Evolutionary conservation across 768 basidiomycete species (phyloP), one percentile per base, ranked within the genome.

Genomic region (Boletus sensibilis): DNA sequence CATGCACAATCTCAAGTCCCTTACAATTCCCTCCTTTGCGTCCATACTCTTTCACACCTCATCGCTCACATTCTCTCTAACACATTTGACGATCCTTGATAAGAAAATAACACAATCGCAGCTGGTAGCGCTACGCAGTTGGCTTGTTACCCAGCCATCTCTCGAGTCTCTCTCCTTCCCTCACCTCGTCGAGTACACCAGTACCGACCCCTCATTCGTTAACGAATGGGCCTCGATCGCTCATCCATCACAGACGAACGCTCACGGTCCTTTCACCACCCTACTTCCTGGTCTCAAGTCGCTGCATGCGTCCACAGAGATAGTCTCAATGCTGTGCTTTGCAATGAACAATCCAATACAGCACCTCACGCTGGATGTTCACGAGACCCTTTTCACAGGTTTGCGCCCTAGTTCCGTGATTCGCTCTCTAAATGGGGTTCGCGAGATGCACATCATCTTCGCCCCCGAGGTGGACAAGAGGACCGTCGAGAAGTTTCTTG

Each of bases 401-500:
- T 51, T 71, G 27, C 72, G 66, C 5, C 70, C 70, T 1, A 61
- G 70, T 23, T 40, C 57, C 0, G 61, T 71, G 10, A 50, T 71
- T 25, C 70, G 70, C 39, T 58, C 66, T 10, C 48, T 71, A 1
- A 57, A 56, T 5, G 72, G 72, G 2, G 68, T 72, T 21, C 63
- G 59, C 14, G 59, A 71, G 23, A 62, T 71, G 71, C 65, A 65
- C 29, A 49, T 71, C 35, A 37, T 71, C 39, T 71, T 71, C 40
- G 62, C 56, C 3, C 57, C 70, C n/a, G 71, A 68, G 23, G 70
- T 71, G n/a, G 70, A 71, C 47, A 71, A 67, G 61, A 53, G 70
- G 46, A 71, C 71, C 0, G 69, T 67, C 11, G 70, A 72, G 39
- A 71, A 71, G 33, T 71, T 71, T 37, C 66, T 71, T 23, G 67